A percentile compares a stretch with the other conserved stretches of the same genome.
These are phyloP conservation scores for Cryptosporidium canis DNA, from an alignment of 169 alveolate species.

Conservation along the genomic window DNA sequence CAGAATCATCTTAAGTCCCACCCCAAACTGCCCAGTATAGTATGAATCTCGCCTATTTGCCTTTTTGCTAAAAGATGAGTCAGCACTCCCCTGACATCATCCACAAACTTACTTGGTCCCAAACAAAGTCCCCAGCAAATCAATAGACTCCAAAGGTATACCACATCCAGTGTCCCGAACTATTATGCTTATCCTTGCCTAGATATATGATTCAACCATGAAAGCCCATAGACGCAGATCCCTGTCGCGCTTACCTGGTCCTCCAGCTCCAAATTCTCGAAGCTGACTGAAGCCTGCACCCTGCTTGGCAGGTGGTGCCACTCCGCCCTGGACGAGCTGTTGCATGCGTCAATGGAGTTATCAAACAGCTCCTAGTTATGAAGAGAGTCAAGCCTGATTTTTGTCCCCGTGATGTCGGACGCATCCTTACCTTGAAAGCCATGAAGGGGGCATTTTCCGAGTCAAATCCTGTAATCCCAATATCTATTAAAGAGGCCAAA, in stretches of 20 bases:
- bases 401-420: too few species aligned
- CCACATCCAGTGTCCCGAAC: conserved; percentile 68
- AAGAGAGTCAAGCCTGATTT: neutral
- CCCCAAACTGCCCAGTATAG: conserved; percentile 66
- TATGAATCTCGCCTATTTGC: conserved; percentile 45
- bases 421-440: conserved; percentile 63
- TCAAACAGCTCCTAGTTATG: conserved; percentile 47
- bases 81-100: neutral
- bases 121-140: conserved; percentile 56
- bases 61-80: conserved; percentile 31
- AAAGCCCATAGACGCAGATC: neutral
- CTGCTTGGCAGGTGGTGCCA: conserved; percentile 22
- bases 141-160: conserved; percentile 62
- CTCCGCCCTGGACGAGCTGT: neutral
- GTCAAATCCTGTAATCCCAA: conserved; percentile 68
- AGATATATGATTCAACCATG: neutral
- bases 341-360: conserved; percentile 66
- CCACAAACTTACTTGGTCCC: conserved; percentile 60
- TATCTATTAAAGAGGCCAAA: conserved; percentile 6
- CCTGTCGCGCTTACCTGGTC: conserved; percentile 9
- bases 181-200: conserved; percentile 21
- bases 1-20: conserved; percentile 71
- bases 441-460: conserved; percentile 66
- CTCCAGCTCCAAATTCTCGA: conserved; percentile 11
- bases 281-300: conserved; percentile 1